Base-by-base conservation (phyloP, 116 monocot genomes). In the Trichopus zeylanicus region DNA sequence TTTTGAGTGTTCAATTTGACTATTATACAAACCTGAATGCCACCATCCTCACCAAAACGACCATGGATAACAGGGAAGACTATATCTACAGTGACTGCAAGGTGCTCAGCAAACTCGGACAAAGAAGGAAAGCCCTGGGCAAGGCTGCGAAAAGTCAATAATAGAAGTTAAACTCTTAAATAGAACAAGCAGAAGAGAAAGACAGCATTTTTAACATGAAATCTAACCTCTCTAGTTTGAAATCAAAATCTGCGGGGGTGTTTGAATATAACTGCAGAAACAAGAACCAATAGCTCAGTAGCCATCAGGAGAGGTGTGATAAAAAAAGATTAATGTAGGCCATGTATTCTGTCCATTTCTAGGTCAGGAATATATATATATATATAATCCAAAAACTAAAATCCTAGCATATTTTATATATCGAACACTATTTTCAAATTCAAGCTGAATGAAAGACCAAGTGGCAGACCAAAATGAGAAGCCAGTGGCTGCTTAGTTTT, bases 11-110 rank as follows among this genome's bases (percentile, higher is more conserved):
- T n/a, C 13, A 42, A 51, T 53, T 38, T 46, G 26, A 16, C 13
- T 67, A 62, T 42, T 8, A 60, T 25, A 56, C 56, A 57, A 55
- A 94, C 94, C 86, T 89, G 94, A 38, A 94, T 83, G 58, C 86
- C 94, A 62, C 94, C 94, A 81, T 94, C 94, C 71, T 89, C 85
- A 64, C 89, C 89, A 86, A 89, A 94, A 38, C 71, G 75, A 27
- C 89, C 94, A 76, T 89, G 94, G 29, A 94, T 94, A 69, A 89
- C 85, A 55, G 94, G 89, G 63, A 94, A 94, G 29, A 83, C 94
- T 62, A 94, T 81, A 66, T 89, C 94, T 33, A 83, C 78, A 31
- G 73, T 49, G 42, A 52, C 39, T 58, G 86, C 75, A 78, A 94
- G 89, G 57, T 94, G 94, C 29, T 81, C 63, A 13, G 69, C 77